Conservation (phyloP, 176 grass and related monocot genomes). For the Carex myosuroides region DNA sequence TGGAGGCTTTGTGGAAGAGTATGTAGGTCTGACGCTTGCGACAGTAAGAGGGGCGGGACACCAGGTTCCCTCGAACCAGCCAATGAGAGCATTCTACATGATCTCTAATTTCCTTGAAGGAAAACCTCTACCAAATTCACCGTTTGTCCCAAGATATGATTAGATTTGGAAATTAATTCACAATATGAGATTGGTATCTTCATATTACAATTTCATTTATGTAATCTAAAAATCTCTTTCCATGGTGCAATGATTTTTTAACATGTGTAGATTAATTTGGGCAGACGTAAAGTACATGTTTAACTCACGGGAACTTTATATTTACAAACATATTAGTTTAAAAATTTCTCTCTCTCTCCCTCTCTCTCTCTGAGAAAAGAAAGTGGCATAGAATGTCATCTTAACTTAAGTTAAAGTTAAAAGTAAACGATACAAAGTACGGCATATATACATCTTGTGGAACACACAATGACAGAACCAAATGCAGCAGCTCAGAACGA, state of each 20-base stretch:
- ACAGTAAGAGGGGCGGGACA: constrained; percentile 30
- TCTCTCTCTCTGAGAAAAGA: not conserved
- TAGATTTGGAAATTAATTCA: not conserved
- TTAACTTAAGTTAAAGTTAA: not conserved
- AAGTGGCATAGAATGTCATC: not conserved
- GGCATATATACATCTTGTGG: not conserved
- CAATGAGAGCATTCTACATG: constrained; percentile 17
- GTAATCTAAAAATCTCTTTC: not conserved
- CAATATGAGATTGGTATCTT: not conserved
- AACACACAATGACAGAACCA: not conserved
- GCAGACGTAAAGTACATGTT: not conserved
- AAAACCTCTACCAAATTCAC: constrained; percentile 22
- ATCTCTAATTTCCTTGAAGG: constrained; percentile 19
- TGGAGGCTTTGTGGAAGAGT: constrained; percentile 28
- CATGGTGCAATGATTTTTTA: not conserved
- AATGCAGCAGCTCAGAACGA: no score
- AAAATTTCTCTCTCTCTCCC: not conserved
- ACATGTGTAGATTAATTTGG: not conserved
- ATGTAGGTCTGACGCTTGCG: not conserved
- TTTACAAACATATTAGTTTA: not conserved
- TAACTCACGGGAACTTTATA: not conserved
- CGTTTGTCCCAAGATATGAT: not conserved
- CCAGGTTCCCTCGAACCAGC: constrained; percentile 28
- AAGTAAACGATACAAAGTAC: not conserved
- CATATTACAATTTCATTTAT: not conserved